phyloP scores from a whole-genome alignment of 768 basidiomycete species.

The Crucibulum laeve region DNA sequence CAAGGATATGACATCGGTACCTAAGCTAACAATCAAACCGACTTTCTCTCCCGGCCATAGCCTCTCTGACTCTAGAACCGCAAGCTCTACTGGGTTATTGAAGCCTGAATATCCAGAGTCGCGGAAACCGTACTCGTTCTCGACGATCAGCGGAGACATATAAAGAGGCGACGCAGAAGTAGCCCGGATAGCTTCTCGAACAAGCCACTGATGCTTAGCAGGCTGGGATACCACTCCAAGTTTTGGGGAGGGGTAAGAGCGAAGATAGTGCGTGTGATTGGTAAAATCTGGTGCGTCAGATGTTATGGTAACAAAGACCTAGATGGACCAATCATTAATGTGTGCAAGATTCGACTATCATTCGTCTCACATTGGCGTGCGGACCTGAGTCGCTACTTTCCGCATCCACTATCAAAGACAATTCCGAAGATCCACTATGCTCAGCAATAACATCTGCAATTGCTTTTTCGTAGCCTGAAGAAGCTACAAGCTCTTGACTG shows the following conservation, averaged over 20 bases:
- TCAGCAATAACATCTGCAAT: neutral
- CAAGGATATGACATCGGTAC: slow-evolving; percentile 10
- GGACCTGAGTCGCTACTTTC: neutral
- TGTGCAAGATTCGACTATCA: neutral
- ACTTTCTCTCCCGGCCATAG: slow-evolving; percentile 14
- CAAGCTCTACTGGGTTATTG: slow-evolving; percentile 15
- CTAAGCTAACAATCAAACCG: slow-evolving; percentile 12
- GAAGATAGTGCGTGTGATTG: slow-evolving; percentile 14
- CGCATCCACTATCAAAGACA: neutral
- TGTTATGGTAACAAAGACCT: slow-evolving; percentile 18
- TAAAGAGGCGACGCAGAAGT: slow-evolving; percentile 13
- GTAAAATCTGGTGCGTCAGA: slow-evolving; percentile 16
- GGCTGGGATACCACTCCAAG: slow-evolving; percentile 4
- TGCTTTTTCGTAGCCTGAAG: slow-evolving; percentile 1
- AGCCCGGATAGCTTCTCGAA: slow-evolving; percentile 15
- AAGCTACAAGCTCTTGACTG: slow-evolving; percentile 6
- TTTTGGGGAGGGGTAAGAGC: slow-evolving; percentile 14
- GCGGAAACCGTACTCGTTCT: slow-evolving; percentile 14
- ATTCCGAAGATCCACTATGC: neutral
- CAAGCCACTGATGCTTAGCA: slow-evolving; percentile 14
- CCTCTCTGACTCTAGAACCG: slow-evolving; percentile 8
- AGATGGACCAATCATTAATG: neutral
- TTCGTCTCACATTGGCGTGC: neutral
- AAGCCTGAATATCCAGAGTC: slow-evolving; percentile 20
- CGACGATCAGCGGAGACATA: slow-evolving; percentile 10